Evolutionary conservation across 2,329 filamentous ascomycete species (phyloP), one percentile per base, ranked within the genome.

Genomic region (Purpureocillium lavendulum): DNA sequence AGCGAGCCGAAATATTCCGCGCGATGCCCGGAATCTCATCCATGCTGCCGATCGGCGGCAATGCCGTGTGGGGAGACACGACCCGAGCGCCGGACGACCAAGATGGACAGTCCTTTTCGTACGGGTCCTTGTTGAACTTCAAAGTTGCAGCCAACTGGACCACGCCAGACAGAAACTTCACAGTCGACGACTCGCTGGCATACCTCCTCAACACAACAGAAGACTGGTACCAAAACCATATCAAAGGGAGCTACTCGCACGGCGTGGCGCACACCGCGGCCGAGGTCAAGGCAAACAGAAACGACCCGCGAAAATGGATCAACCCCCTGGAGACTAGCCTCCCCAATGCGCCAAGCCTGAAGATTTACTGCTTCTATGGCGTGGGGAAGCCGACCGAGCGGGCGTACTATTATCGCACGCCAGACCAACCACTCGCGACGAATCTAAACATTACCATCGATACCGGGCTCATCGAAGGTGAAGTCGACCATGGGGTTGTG

Each of bases 311-410:
- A 36, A 98, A 94, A 57, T 98, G 92, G 92, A 78, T 95, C 45
- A 98, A 98, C 55, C 92, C 92, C 0, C 76, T 97, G 1, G 90
- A 97, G 59, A 85, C 87, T 0, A 77, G 90, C 2, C 70, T 97
- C 0, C 92, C 92, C 0, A 71, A 87, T 15, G 90, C 92, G 2
- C 90, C 92, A 0, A 86, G 79, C 54, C 69, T 98, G 54, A 96
- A 95, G 59, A 87, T 98, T 11, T 97, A 89, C 64, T 97, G 92
- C 65, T 97, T 98, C 67, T 97, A 98, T 57, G 92, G 85, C 15
- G 80, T 95, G 4, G 90, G 90, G 3, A 98, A 97, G 59, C 83
- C 86, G 4, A 97, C 90, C 0, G 90, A 98, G 62, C 78, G 90
- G 40, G 81, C 82, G 13, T 98, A 97, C 59, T 98, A 85, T 59